Conservation (phyloP, 768 basidiomycete genomes). For the Flagelloscypha sp. region DNA sequence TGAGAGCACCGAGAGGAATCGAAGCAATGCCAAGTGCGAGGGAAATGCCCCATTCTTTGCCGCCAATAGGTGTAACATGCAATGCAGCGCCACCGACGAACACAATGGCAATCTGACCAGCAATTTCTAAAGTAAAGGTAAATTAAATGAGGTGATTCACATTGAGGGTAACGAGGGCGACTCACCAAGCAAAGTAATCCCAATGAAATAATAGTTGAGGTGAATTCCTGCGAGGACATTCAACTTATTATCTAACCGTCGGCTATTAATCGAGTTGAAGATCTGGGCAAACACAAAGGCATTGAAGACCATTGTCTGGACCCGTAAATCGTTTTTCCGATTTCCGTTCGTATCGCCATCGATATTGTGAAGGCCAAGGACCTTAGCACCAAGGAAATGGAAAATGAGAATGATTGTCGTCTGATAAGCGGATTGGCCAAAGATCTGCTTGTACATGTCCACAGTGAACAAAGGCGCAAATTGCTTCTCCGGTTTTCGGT, state of each 20-base stretch:
- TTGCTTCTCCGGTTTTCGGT: conserved; percentile 89
- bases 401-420: conserved; percentile 76
- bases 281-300: conserved; percentile 98
- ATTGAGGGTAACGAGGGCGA: conserved; percentile 10
- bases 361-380: conserved; percentile 50
- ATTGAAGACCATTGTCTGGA: conserved; percentile 92
- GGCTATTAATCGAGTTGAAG: conserved; percentile 89
- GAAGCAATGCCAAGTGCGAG: conserved; percentile 81
- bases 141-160: background rate
- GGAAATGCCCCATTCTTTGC: conserved; percentile 90
- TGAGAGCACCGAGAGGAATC: conserved; percentile 76
- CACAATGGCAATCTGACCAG: conserved; percentile 79
- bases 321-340: conserved; percentile 32
- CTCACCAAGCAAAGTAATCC: conserved; percentile 77
- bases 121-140: conserved; percentile 47
- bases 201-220: conserved; percentile 77
- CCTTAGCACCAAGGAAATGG: conserved; percentile 73
- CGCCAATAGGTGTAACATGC: conserved; percentile 70
- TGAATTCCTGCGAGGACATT: conserved; percentile 85
- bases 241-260: conserved; percentile 74
- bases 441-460: conserved; percentile 96
- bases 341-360: conserved; percentile 19
- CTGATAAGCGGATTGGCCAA: conserved; percentile 85
- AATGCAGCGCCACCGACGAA: conserved; percentile 90
- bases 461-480: conserved; percentile 82